Evolutionary conservation across 78 protist genomes (phyloP).

Genomic region (Dictyostelium discoideum): DNA sequence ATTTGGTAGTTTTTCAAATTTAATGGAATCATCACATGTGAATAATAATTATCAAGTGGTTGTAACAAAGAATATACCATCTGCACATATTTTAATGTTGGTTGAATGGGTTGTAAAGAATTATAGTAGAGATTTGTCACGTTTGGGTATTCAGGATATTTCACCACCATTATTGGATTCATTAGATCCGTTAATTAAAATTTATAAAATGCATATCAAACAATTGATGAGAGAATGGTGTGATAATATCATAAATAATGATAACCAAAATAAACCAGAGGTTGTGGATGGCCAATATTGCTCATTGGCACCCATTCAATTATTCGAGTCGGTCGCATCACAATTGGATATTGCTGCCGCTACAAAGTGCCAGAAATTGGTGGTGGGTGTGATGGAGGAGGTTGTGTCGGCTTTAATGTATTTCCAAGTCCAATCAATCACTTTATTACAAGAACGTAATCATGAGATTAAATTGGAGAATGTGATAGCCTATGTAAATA

Average conservation of each 20-base stretch:
- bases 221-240: constrained; percentile 60
- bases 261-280: constrained; percentile 57
- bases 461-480: constrained; percentile 72
- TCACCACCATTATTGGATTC: constrained; percentile 66
- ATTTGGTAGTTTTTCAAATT: constrained; percentile 58
- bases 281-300: constrained; percentile 61
- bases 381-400: constrained; percentile 76
- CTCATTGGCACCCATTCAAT: constrained; percentile 53
- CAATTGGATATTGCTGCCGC: constrained; percentile 73
- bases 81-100: constrained; percentile 65
- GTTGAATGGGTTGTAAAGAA: constrained; percentile 78
- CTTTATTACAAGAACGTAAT: constrained; percentile 23
- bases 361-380: constrained; percentile 58
- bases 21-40: constrained; percentile 21
- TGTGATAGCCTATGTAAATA: constrained; percentile 63
- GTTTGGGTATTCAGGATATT: constrained; percentile 67
- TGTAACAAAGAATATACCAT: constrained; percentile 27
- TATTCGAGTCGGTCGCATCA: constrained; percentile 45
- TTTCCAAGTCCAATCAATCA: constrained; percentile 14
- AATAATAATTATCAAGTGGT: background rate
- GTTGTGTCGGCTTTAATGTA: constrained; percentile 30
- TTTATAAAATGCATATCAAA: constrained; percentile 55
- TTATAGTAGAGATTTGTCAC: constrained; percentile 29
- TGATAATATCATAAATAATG: constrained; percentile 48
- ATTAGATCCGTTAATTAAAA: constrained; percentile 55